Conservation (phyloP, 73 alveolate species). For the Blepharisma japonicum region DNA sequence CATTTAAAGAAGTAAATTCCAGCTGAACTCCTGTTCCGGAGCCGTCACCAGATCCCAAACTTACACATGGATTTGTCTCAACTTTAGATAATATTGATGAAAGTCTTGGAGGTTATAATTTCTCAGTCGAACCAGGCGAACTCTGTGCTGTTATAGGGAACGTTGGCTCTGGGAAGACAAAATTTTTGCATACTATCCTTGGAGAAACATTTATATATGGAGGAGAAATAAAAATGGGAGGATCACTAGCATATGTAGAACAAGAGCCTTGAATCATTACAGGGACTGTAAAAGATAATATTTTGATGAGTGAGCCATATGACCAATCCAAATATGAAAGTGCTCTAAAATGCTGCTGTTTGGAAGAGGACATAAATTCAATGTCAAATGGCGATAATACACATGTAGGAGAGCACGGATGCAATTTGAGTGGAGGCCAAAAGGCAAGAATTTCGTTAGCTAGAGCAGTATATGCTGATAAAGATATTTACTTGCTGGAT, state of each 20-base stretch:
- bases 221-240: slow-evolving; percentile 23
- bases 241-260: slow-evolving; percentile 27
- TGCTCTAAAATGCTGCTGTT: slow-evolving; percentile 67
- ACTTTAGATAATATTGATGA: no score
- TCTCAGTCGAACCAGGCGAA: no score
- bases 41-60: no score
- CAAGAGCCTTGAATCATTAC: slow-evolving; percentile 47
- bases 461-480: slow-evolving; percentile 81
- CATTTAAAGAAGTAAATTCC: no score
- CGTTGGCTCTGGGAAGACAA: no score
- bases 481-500: slow-evolving; percentile 68
- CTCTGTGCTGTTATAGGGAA: no score
- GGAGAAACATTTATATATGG: slow-evolving; percentile 19
- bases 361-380: slow-evolving; percentile 73
- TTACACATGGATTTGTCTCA: no score
- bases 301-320: slow-evolving; percentile 62
- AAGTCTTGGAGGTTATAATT: no score
- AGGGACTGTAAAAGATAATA: slow-evolving; percentile 85
- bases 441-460: slow-evolving; percentile 88
- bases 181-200: no score
- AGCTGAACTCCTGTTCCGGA: no score
- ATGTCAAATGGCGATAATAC: slow-evolving; percentile 70
- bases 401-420: slow-evolving; percentile 84
- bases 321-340: slow-evolving; percentile 64
- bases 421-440: slow-evolving; percentile 85